Conservation (phyloP, 2,329 filamentous ascomycete species). For the Talaromyces sp. region DNA sequence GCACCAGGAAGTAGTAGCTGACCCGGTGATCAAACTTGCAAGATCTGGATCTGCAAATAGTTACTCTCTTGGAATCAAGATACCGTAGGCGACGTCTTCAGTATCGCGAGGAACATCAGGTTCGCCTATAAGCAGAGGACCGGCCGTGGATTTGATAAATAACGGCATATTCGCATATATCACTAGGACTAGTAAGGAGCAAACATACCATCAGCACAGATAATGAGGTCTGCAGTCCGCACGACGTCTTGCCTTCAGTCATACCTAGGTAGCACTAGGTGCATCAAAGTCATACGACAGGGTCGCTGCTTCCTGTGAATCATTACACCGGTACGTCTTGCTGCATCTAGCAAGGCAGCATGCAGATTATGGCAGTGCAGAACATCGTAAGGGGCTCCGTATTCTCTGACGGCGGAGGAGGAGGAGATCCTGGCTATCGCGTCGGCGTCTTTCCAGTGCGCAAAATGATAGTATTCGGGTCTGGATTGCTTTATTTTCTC, state of each 20-base stretch:
- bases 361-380: slow-evolving; percentile 20
- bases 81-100: background rate
- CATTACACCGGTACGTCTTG: background rate
- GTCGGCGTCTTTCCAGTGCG: too few relatives aligned
- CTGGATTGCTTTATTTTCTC: too few relatives aligned
- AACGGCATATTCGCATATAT: background rate
- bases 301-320: background rate
- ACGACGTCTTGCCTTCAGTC: background rate
- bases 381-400: slow-evolving; percentile 9
- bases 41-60: background rate
- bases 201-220: background rate
- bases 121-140: background rate
- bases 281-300: background rate
- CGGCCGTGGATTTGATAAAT: background rate
- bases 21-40: background rate
- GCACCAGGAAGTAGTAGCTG: background rate
- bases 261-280: background rate
- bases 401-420: too few relatives aligned
- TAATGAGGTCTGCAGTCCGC: background rate
- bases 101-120: background rate
- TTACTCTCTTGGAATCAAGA: background rate
- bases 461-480: too few relatives aligned
- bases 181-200: background rate
- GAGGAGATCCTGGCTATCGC: too few relatives aligned
- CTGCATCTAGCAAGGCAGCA: background rate